Percentiles rank a stretch among this genome's conserved stretches.
phyloP scores from a whole-genome alignment of 108 stramenopile genomes.

The Cylindrotheca closterium region DNA sequence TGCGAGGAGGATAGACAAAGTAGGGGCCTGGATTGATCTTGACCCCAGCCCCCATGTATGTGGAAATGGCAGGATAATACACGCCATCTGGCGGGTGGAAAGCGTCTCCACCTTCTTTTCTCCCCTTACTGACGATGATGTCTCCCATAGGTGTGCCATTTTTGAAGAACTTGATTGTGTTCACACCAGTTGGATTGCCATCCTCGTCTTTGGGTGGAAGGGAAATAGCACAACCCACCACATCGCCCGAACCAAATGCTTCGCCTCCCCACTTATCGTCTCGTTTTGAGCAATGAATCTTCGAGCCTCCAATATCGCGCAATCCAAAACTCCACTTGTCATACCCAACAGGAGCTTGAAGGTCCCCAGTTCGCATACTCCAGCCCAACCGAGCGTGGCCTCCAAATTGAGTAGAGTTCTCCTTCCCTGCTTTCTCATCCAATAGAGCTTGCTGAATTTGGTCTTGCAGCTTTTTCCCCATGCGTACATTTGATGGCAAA shows the following conservation, averaged over 20 bases:
- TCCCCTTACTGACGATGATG: constrained; percentile 47
- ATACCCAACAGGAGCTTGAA: constrained; percentile 96
- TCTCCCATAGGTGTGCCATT: constrained; percentile 86
- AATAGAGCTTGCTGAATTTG: constrained; percentile 41
- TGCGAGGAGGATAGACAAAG: constrained; percentile 70
- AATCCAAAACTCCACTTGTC: constrained; percentile 91
- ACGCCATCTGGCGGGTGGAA: constrained; percentile 63
- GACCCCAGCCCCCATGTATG: constrained; percentile 71
- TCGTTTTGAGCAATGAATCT: constrained; percentile 62
- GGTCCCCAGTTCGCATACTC: constrained; percentile 82
- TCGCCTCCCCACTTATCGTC: constrained; percentile 83
- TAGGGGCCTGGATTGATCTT: constrained; percentile 81
- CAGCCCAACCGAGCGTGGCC: constrained; percentile 85
- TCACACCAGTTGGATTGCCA: constrained; percentile 14
- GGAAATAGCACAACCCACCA: constrained; percentile 88
- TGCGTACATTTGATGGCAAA: constrained; percentile 46
- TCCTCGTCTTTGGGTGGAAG: constrained; percentile 25
- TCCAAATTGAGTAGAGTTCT: constrained; percentile 26
- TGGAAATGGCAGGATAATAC: constrained; percentile 84
- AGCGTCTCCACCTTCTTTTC: constrained; percentile 54
- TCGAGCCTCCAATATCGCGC: constrained; percentile 82
- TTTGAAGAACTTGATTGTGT: constrained; percentile 88
- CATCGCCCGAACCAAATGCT: constrained; percentile 83
- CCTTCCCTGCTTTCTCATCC: constrained; percentile 24
- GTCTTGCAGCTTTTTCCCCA: constrained; percentile 44